These are phyloP conservation scores for Brassica hybrid DNA, from an alignment of 441 rosid species.

Conservation along the genomic window DNA sequence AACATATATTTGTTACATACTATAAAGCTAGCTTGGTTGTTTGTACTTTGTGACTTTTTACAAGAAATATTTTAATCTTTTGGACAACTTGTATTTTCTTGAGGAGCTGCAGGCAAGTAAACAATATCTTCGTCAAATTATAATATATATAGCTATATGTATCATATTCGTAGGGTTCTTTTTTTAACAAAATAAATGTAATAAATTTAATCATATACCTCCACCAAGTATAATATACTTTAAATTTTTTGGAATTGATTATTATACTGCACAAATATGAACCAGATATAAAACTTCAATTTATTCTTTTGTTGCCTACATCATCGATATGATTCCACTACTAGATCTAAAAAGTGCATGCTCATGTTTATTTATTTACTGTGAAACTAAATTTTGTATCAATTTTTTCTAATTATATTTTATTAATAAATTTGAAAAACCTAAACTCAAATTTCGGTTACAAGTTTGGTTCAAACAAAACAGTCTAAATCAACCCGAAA, in stretches of 20 bases:
- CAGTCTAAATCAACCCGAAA: too few relatives aligned
- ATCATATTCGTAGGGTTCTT: background rate
- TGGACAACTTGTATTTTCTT: too few relatives aligned
- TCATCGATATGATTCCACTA: conserved; percentile 44
- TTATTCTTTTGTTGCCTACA: conserved; percentile 42
- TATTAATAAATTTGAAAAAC: too few relatives aligned
- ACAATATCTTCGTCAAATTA: background rate
- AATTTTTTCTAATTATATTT: too few relatives aligned
- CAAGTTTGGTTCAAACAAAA: background rate
- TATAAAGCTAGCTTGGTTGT: too few relatives aligned
- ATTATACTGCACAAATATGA: conserved; percentile 31
- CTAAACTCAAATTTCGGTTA: background rate
- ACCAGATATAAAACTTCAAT: conserved; percentile 34
- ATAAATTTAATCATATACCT: conserved; percentile 11
- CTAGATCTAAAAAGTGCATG: conserved; percentile 45
- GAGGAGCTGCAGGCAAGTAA: too few relatives aligned
- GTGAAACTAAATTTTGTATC: conserved; percentile 6
- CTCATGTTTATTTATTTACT: conserved; percentile 26
- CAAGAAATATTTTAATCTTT: too few relatives aligned
- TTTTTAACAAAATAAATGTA: background rate
- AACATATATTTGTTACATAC: too few relatives aligned
- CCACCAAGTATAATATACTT: conserved; percentile 31
- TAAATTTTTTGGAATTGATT: background rate
- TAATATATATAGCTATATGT: too few relatives aligned
- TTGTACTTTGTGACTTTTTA: too few relatives aligned